These are phyloP conservation scores for Pythium phragmitis DNA, from an alignment of 352 stramenopile genomes.

Conservation along the genomic window DNA sequence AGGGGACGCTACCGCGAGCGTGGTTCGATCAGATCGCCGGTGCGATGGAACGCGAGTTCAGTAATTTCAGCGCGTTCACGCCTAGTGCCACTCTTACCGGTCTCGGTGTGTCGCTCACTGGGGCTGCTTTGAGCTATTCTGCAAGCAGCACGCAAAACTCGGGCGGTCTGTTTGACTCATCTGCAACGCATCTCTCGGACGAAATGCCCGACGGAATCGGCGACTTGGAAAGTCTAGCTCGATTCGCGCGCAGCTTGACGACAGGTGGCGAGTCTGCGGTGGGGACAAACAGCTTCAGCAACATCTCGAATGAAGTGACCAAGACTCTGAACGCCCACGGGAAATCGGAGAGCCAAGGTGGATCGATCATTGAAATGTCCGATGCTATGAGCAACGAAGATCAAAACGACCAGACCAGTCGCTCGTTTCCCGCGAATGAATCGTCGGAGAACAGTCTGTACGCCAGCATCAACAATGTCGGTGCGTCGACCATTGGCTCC, in stretches of 20 bases:
- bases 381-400: slow-evolving; percentile 68
- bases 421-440: slow-evolving; percentile 64
- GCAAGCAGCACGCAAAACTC: slow-evolving; percentile 2
- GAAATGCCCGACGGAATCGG: slow-evolving; percentile 43
- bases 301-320: slow-evolving; percentile 76
- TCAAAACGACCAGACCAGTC: slow-evolving; percentile 58
- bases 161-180: slow-evolving; percentile 22
- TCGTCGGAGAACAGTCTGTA: slow-evolving; percentile 42
- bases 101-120: slow-evolving; percentile 1
- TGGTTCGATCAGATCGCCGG: slow-evolving; percentile 76
- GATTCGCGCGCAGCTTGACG: slow-evolving; percentile 64
- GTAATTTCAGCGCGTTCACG: slow-evolving; percentile 31
- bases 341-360: slow-evolving; percentile 12
- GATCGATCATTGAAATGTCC: slow-evolving; percentile 40
- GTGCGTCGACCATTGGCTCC: slow-evolving; percentile 64
- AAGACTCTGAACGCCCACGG: slow-evolving; percentile 53
- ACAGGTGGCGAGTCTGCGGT: slow-evolving; percentile 31
- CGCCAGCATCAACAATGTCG: slow-evolving; percentile 34
- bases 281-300: slow-evolving; percentile 35
- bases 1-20: slow-evolving; percentile 63
- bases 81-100: slow-evolving; percentile 17
- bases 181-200: slow-evolving; percentile 44
- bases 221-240: slow-evolving; percentile 69
- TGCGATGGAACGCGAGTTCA: slow-evolving; percentile 46
- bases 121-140: neutral